These are phyloP conservation scores for Metarhizium album DNA, from an alignment of 2,329 filamentous ascomycete genomes.

Conservation along the genomic window DNA sequence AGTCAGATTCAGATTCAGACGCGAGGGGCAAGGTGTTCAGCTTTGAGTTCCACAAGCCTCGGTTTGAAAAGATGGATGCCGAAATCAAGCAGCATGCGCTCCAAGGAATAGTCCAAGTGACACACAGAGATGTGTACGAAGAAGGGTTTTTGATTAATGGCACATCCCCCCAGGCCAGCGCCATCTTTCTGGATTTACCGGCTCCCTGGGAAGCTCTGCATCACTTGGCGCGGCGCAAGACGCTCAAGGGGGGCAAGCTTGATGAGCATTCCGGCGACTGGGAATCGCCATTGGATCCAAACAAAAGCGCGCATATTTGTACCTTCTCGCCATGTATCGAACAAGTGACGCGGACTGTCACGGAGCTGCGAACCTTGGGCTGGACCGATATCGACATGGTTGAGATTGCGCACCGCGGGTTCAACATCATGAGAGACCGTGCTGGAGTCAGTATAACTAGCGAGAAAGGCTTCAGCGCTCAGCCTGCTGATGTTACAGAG, in stretches of 20 bases:
- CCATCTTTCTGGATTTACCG: constrained; percentile 70
- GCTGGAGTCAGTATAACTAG: constrained; percentile 55
- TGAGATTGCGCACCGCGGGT: constrained; percentile 67
- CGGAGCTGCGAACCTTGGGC: constrained; percentile 65
- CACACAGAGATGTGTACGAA: constrained; percentile 69
- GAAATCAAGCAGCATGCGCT: constrained; percentile 62
- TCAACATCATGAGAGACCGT: constrained; percentile 75
- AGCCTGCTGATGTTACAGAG: constrained; percentile 66
- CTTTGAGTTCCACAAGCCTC: constrained; percentile 69
- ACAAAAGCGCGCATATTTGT: constrained; percentile 68
- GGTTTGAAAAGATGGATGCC: constrained; percentile 56
- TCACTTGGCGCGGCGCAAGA: constrained; percentile 51
- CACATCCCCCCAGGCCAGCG: constrained; percentile 52
- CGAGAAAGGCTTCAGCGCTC: constrained; percentile 61
- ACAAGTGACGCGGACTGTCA: constrained; percentile 81
- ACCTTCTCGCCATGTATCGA: constrained; percentile 97
- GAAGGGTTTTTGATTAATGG: constrained; percentile 58
- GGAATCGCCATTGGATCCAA: constrained; percentile 57
- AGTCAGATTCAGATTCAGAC: constrained; percentile 22
- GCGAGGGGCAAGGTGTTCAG: constrained; percentile 63
- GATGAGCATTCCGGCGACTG: constrained; percentile 24
- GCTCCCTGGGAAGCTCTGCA: constrained; percentile 72
- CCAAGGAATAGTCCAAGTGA: constrained; percentile 55
- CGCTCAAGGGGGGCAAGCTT: constrained; percentile 13
- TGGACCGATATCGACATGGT: constrained; percentile 95